Conservation (phyloP, 106 monocot genomes). For the Narthecium ossifragum region DNA sequence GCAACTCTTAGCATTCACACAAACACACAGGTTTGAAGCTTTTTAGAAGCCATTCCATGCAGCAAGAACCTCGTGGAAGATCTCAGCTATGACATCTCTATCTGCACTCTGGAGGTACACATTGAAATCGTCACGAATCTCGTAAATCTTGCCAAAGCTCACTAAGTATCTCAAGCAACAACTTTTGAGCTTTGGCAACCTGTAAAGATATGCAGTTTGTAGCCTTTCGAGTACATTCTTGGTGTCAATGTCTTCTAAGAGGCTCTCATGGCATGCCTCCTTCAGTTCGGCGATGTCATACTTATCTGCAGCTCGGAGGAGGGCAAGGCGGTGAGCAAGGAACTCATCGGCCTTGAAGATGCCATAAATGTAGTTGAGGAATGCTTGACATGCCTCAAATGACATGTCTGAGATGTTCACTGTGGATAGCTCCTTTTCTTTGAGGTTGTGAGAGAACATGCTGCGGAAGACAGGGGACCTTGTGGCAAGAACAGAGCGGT, state of each 20-base stretch:
- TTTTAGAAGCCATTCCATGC: slow-evolving; percentile 61
- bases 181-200: slow-evolving; percentile 50
- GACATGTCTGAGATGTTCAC: slow-evolving; percentile 91
- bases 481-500: slow-evolving; percentile 76
- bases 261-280: slow-evolving; percentile 84
- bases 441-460: slow-evolving; percentile 95
- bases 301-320: slow-evolving; percentile 79
- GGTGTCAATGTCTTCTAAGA: slow-evolving; percentile 64
- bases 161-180: slow-evolving; percentile 82
- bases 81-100: slow-evolving; percentile 70
- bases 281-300: slow-evolving; percentile 74
- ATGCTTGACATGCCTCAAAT: slow-evolving; percentile 49
- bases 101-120: slow-evolving; percentile 51
- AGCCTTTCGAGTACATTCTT: slow-evolving; percentile 89
- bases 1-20: not conserved
- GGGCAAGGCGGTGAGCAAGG: slow-evolving; percentile 52
- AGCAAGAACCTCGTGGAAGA: slow-evolving; percentile 73
- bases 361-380: slow-evolving; percentile 84
- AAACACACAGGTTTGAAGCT: not conserved
- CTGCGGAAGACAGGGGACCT: slow-evolving; percentile 70
- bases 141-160: slow-evolving; percentile 76
- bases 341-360: slow-evolving; percentile 53
- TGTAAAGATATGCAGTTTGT: slow-evolving; percentile 52
- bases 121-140: slow-evolving; percentile 71
- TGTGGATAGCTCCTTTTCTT: slow-evolving; percentile 69